Evolutionary conservation across 352 stramenopile genomes (phyloP), one percentile per base, ranked within the genome.

Genomic region (Phytophthora pinifolia): DNA sequence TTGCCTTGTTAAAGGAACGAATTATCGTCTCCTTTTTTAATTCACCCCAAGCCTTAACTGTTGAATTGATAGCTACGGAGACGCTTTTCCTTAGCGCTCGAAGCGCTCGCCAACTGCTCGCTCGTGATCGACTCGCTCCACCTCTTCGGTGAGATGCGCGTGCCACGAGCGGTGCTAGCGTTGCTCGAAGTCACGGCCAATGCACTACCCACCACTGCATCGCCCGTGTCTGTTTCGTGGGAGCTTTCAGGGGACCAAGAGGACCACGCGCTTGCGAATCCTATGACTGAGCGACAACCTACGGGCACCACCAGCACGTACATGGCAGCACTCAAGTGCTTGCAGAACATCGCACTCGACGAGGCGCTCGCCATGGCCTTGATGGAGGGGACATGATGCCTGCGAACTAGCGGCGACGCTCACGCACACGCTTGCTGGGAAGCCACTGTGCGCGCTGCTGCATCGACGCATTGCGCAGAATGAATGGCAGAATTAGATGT

Each of bases 21-120:
- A n/a, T n/a, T n/a, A n/a, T n/a, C n/a, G n/a, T n/a, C n/a, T n/a
- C n/a, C n/a, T n/a, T n/a, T n/a, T n/a, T n/a, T n/a, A n/a, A n/a
- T n/a, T n/a, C n/a, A n/a, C n/a, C n/a, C n/a, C n/a, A n/a, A n/a
- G n/a, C n/a, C n/a, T n/a, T n/a, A n/a, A n/a, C n/a, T n/a, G n/a
- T n/a, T n/a, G n/a, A n/a, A n/a, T n/a, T n/a, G n/a, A n/a, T n/a
- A n/a, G n/a, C n/a, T n/a, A n/a, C n/a, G n/a, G n/a, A n/a, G n/a
- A n/a, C n/a, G n/a, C n/a, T n/a, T n/a, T n/a, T n/a, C n/a, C n/a
- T n/a, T n/a, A n/a, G n/a, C n/a, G n/a, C n/a, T 86, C 12, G 71
- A 91, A 49, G 77, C 77, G 12, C 43, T 91, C 0, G 83, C 74
- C 1, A 93, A 93, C 42, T 93, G 83, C 62, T 93, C 83, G 1